Evolutionary conservation across 257 asterid genomes (phyloP).

Genomic region (Solanum pimpinellifolium): DNA sequence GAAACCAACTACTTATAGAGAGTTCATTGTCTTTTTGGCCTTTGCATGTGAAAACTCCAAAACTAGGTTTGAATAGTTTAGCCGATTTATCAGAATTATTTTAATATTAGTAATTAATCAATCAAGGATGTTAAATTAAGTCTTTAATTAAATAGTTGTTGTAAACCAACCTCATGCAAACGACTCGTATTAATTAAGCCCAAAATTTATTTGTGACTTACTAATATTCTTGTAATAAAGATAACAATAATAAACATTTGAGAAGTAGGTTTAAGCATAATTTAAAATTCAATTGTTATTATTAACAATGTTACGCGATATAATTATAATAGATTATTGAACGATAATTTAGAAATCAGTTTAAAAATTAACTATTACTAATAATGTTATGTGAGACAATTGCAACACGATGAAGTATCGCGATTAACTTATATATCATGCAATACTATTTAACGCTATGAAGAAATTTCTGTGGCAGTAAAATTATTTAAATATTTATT

Average conservation of each 20-base stretch:
- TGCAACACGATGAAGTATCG: not conserved
- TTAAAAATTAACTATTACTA: no score
- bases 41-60: not conserved
- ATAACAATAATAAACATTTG: not conserved
- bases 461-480: not conserved
- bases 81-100: not conserved
- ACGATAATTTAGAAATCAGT: no score
- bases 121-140: not conserved
- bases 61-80: not conserved
- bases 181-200: not conserved
- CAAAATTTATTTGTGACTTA: not conserved
- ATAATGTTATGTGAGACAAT: not conserved
- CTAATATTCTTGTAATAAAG: not conserved
- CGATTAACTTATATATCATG: not conserved
- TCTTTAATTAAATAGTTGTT: not conserved
- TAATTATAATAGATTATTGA: not conserved
- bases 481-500: not conserved
- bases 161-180: not conserved
- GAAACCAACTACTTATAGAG: not conserved
- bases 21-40: not conserved
- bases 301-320: not conserved
- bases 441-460: not conserved
- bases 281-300: not conserved
- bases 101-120: not conserved
- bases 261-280: not conserved